Percentiles rank a stretch among this genome's conserved stretches.
Conservation (phyloP, 768 basidiomycete species). For the Mrakia frigida region DNA sequence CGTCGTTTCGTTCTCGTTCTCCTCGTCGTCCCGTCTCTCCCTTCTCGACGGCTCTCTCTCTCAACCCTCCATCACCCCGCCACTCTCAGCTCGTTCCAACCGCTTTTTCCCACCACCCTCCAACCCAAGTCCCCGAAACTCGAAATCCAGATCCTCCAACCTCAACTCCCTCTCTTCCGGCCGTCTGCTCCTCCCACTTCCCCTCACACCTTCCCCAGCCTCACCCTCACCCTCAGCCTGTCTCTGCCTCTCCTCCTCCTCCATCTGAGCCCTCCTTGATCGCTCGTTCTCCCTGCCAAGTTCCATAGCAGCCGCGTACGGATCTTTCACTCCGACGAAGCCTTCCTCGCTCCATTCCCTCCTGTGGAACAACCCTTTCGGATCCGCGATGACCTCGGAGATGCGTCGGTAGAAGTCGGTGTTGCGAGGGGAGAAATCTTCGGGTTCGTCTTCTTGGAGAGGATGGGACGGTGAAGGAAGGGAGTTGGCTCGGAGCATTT, state of each 20-base stretch:
- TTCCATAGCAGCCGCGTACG: not conserved
- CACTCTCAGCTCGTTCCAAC: too few species aligned
- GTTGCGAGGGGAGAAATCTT: not conserved
- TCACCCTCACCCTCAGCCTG: too few species aligned
- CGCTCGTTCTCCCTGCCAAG: not conserved
- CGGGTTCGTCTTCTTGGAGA: not conserved
- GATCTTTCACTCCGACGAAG: not conserved
- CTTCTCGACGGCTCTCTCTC: too few species aligned
- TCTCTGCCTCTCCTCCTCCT: too few species aligned
- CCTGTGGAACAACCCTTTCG: not conserved
- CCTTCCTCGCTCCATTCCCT: slow-evolving; percentile 7
- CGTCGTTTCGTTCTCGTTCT: too few species aligned
- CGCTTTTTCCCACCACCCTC: too few species aligned
- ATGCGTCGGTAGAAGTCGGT: not conserved
- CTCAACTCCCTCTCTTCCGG: not conserved
- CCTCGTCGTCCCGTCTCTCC: too few species aligned
- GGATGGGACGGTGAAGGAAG: not conserved
- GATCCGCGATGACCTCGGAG: not conserved
- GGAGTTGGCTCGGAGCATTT: not conserved
- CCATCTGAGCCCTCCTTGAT: too few species aligned
- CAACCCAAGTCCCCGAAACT: not conserved
- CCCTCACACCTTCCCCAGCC: not conserved
- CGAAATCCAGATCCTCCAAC: not conserved
- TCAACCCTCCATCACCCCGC: too few species aligned
- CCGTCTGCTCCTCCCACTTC: not conserved